Conservation (phyloP, 2,329 filamentous ascomycete species). For the Conoideocrella luteorostrata region DNA sequence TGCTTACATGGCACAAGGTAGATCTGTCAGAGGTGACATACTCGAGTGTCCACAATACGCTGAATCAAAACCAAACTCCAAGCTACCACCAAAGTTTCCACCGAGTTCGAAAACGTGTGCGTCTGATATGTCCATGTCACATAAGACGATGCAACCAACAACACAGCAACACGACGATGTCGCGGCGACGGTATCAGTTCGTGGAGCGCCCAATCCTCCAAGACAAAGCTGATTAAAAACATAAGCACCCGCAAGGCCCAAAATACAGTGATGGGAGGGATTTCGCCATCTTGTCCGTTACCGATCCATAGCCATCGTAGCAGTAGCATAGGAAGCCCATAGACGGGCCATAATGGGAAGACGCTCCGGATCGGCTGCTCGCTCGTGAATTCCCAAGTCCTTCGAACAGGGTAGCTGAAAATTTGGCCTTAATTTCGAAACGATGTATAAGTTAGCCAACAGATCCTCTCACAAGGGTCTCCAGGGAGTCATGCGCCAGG, state of each 20-base stretch:
- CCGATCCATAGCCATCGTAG: conserved; percentile 90
- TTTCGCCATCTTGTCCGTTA: conserved; percentile 67
- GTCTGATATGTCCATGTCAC: conserved; percentile 99
- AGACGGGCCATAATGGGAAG: conserved; percentile 93
- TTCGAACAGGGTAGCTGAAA: conserved; percentile 81
- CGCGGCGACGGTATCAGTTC: conserved; percentile 76
- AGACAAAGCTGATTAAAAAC: conserved; percentile 91
- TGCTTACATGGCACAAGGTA: conserved; percentile 10
- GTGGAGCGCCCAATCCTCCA: conserved; percentile 96
- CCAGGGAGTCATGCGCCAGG: background rate
- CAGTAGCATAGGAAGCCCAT: conserved; percentile 88
- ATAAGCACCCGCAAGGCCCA: conserved; percentile 84
- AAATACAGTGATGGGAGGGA: conserved; percentile 81
- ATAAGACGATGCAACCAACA: conserved; percentile 90
- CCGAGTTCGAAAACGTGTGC: conserved; percentile 95
- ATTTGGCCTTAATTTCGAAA: conserved; percentile 61
- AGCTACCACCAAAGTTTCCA: conserved; percentile 86
- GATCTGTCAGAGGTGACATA: conserved; percentile 33
- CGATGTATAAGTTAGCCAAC: conserved; percentile 1
- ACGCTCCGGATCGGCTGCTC: conserved; percentile 86
- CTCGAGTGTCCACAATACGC: conserved; percentile 74
- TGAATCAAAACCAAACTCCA: conserved; percentile 92
- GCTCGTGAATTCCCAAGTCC: conserved; percentile 95
- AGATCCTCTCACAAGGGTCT: background rate
- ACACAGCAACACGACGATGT: conserved; percentile 64